Conservation (phyloP, 164 flowering plant genomes). For the Aristolochia californica region DNA sequence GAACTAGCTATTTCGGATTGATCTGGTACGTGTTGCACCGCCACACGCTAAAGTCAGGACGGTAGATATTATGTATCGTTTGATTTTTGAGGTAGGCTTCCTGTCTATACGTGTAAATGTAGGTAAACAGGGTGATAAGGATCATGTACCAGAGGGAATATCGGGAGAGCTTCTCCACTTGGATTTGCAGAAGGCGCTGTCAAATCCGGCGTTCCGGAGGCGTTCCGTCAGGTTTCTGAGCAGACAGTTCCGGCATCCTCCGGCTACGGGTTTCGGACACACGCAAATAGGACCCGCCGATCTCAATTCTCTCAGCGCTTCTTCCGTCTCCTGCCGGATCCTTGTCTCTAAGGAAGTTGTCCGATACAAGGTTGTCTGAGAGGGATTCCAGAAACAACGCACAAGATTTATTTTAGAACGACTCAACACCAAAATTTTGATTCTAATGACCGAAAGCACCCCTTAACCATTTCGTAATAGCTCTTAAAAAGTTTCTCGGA, state of each 20-base stretch:
- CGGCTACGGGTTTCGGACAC: slow-evolving; percentile 33
- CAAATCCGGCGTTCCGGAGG: slow-evolving; percentile 40
- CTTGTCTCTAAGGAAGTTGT: slow-evolving; percentile 50
- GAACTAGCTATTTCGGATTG: too few relatives aligned
- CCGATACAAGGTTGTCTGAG: slow-evolving; percentile 49
- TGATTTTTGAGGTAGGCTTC: too few relatives aligned
- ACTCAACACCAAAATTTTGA: too few relatives aligned
- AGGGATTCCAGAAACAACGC: neutral
- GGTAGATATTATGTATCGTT: too few relatives aligned
- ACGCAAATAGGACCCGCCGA: slow-evolving; percentile 23
- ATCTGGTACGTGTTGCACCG: too few relatives aligned
- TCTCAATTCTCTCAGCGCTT: slow-evolving; percentile 35
- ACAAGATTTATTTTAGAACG: neutral
- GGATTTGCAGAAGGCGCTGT: slow-evolving; percentile 57
- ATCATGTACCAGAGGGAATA: slow-evolving; percentile 68
- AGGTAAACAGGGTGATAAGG: too few relatives aligned
- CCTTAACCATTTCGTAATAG: too few relatives aligned
- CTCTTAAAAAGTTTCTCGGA: too few relatives aligned
- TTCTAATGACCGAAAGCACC: too few relatives aligned
- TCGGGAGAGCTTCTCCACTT: slow-evolving; percentile 69
- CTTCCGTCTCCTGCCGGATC: slow-evolving; percentile 46
- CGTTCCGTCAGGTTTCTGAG: slow-evolving; percentile 32
- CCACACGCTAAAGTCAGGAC: too few relatives aligned
- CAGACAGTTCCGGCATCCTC: slow-evolving; percentile 53
- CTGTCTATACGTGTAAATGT: too few relatives aligned